Evolutionary conservation across 164 flowering plant species (phyloP).

Genomic region (Hamamelis virginiana): DNA sequence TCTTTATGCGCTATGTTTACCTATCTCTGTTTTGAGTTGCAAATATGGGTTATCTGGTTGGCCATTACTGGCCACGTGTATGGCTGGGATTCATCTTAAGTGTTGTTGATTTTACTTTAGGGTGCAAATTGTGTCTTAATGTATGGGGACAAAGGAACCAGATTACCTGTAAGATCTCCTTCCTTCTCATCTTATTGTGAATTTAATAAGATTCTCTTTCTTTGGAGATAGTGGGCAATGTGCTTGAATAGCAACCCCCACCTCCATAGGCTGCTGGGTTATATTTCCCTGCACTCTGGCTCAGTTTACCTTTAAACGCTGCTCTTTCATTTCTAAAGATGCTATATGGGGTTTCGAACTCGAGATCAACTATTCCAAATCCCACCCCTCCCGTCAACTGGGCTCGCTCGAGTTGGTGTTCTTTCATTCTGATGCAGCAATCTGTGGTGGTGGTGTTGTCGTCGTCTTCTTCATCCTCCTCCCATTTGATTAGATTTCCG

Average conservation of each 20-base stretch:
- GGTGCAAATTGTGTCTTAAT: conserved; percentile 20
- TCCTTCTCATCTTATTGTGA: background rate
- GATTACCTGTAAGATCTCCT: conserved; percentile 7
- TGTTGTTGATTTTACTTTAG: conserved; percentile 21
- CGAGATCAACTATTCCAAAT: too few relatives aligned
- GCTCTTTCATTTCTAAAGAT: too few relatives aligned
- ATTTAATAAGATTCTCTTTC: background rate
- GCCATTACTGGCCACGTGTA: conserved; percentile 14
- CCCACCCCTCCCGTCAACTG: too few relatives aligned
- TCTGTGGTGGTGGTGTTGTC: too few relatives aligned
- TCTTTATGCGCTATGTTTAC: background rate
- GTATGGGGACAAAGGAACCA: conserved; percentile 23
- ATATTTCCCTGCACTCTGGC: too few relatives aligned
- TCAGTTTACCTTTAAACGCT: too few relatives aligned
- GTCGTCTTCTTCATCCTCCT: too few relatives aligned
- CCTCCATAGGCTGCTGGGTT: background rate
- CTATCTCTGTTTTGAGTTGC: conserved; percentile 3
- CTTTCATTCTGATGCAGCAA: too few relatives aligned
- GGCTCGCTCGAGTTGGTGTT: too few relatives aligned
- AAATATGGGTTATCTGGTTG: conserved; percentile 15
- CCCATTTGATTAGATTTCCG: too few relatives aligned
- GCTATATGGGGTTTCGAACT: too few relatives aligned
- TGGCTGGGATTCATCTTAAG: background rate
- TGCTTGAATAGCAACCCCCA: conserved; percentile 20
- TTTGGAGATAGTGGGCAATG: conserved; percentile 2